Evolutionary conservation across 495 filamentous ascomycete genomes (phyloP).

Genomic region (Trichoderma gamsii): DNA sequence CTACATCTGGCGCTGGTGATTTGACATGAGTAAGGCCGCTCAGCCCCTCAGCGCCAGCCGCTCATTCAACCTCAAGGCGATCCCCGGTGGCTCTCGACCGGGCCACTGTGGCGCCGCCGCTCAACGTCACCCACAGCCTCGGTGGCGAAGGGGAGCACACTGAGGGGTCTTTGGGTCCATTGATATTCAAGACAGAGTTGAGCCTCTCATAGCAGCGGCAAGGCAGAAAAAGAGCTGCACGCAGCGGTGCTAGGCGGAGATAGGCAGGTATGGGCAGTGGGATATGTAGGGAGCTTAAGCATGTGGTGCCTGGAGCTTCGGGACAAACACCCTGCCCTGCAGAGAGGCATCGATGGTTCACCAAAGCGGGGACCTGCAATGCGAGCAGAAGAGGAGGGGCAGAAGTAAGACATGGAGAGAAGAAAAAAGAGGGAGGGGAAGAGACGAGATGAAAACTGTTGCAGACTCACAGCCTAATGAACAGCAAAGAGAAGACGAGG

Average conservation of each 20-base stretch:
- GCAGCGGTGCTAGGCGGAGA: slow-evolving; percentile 1
- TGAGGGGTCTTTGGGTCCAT: not conserved
- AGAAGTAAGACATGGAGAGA: not conserved
- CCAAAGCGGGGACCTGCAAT: slow-evolving; percentile 5
- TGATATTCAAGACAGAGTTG: no score
- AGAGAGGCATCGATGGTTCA: not conserved
- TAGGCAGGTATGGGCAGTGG: not conserved
- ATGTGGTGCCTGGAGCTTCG: not conserved
- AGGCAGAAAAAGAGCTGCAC: not conserved
- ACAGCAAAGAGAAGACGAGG: not conserved
- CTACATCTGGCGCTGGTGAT: no score
- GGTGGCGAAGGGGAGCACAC: not conserved
- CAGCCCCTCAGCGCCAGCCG: no score
- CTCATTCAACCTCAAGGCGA: not conserved
- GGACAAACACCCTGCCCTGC: not conserved
- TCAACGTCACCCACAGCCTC: not conserved
- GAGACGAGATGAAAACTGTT: not conserved
- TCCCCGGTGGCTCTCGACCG: not conserved
- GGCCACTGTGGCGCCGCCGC: slow-evolving; percentile 7
- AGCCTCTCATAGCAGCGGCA: not conserved
- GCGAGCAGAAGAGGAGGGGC: not conserved
- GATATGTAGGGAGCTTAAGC: not conserved
- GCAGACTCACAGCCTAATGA: not conserved
- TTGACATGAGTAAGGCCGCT: no score
- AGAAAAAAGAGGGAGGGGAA: not conserved